Percentiles rank a stretch among this genome's conserved stretches.
phyloP scores from a whole-genome alignment of 352 stramenopile species.

The Pythium myriotylum region DNA sequence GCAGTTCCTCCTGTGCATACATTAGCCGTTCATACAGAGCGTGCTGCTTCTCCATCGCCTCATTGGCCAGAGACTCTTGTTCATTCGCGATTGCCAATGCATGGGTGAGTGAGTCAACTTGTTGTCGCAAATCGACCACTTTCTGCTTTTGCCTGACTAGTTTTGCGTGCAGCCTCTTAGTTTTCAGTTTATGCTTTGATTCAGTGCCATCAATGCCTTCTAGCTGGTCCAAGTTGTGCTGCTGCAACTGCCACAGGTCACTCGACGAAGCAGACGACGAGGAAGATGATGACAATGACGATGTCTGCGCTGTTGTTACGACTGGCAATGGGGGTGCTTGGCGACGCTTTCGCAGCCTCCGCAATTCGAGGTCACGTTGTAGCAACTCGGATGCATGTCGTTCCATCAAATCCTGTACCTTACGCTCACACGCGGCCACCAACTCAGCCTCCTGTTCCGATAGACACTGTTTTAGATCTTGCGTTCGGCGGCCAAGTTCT shows the following conservation, averaged over 20 bases:
- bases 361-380: slow-evolving; percentile 27
- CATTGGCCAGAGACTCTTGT: slow-evolving; percentile 74
- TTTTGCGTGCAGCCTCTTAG: slow-evolving; percentile 30
- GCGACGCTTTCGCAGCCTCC: slow-evolving; percentile 6
- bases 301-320: slow-evolving; percentile 4
- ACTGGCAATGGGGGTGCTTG: not conserved
- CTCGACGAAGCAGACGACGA: slow-evolving; percentile 33
- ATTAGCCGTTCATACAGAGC: slow-evolving; percentile 39
- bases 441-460: slow-evolving; percentile 39
- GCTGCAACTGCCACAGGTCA: slow-evolving; percentile 9
- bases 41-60: slow-evolving; percentile 38
- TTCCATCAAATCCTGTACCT: slow-evolving; percentile 41
- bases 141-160: slow-evolving; percentile 48
- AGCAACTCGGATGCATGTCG: slow-evolving; percentile 44
- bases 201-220: slow-evolving; percentile 1
- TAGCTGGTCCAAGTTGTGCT: slow-evolving; percentile 25
- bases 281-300: slow-evolving; percentile 22
- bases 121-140: slow-evolving; percentile 35
- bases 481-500: slow-evolving; percentile 22
- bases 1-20: slow-evolving; percentile 46
- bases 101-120: slow-evolving; percentile 40
- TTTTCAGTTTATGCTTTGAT: not conserved
- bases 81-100: slow-evolving; percentile 73
- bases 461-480: slow-evolving; percentile 42
- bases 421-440: slow-evolving; percentile 39